Percentiles rank a stretch among this genome's conserved stretches.
These are phyloP conservation scores for Triticum urartu DNA, from an alignment of 176 grass and related monocot genomes.

Conservation along the genomic window DNA sequence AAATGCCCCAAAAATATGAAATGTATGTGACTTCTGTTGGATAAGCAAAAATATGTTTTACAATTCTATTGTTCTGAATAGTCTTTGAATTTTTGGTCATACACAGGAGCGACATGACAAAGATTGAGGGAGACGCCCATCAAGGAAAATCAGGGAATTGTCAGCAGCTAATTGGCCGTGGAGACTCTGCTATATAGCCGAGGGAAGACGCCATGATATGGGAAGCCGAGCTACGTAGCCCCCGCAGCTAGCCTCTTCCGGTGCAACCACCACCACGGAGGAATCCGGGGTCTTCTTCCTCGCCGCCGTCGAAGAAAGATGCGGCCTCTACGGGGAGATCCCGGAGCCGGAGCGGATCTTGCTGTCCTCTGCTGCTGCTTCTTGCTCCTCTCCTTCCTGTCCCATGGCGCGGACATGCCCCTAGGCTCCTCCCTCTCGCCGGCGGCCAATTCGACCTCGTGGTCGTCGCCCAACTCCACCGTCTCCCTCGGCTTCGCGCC, in stretches of 20 bases:
- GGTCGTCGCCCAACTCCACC: conserved; percentile 48
- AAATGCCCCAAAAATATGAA: too few species aligned
- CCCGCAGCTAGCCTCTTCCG: neutral
- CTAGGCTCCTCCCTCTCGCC: conserved; percentile 62
- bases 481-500: conserved; percentile 62
- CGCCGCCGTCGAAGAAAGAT: too few species aligned
- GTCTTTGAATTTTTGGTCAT: too few species aligned
- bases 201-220: conserved; percentile 5
- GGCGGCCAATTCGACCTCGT: conserved; percentile 26
- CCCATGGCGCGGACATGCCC: conserved; percentile 45
- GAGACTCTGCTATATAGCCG: too few species aligned
- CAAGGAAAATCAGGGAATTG: too few species aligned
- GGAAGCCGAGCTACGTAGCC: neutral
- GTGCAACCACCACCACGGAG: neutral
- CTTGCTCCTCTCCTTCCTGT: conserved; percentile 35
- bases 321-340: neutral
- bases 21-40: too few species aligned
- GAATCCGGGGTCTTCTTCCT: too few species aligned
- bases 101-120: too few species aligned
- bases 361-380: neutral
- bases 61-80: too few species aligned
- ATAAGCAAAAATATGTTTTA: too few species aligned
- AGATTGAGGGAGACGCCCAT: too few species aligned
- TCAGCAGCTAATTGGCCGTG: too few species aligned
- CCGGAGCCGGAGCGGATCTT: neutral